phyloP scores from a whole-genome alignment of 1,284 basidiomycete species.

The Apiotrichum brassicae region DNA sequence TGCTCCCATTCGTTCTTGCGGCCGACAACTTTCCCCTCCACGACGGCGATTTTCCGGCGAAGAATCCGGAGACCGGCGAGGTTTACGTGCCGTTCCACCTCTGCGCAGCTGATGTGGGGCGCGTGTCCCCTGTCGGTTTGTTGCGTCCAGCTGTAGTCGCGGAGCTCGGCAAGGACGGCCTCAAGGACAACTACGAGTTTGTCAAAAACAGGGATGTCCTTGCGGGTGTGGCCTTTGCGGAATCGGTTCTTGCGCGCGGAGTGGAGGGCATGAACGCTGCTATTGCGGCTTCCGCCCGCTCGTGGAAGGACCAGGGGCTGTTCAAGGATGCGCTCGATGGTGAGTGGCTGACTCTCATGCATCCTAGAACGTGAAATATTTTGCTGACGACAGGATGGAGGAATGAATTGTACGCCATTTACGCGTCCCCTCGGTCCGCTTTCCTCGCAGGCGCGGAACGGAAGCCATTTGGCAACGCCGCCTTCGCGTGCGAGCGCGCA shows the following conservation, averaged over 20 bases:
- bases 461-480: slow-evolving; percentile 54
- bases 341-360: slow-evolving; percentile 17
- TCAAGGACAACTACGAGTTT: background rate
- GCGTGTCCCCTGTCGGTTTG: slow-evolving; percentile 15
- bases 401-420: slow-evolving; percentile 74
- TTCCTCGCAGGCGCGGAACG: slow-evolving; percentile 44
- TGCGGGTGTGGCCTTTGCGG: slow-evolving; percentile 25
- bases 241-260: slow-evolving; percentile 23
- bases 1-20: slow-evolving; percentile 56
- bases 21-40: slow-evolving; percentile 58
- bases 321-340: slow-evolving; percentile 46
- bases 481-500: slow-evolving; percentile 81
- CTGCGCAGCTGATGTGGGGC: background rate
- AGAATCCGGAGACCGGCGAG: slow-evolving; percentile 10
- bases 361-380: background rate
- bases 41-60: slow-evolving; percentile 14
- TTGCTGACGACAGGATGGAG: slow-evolving; percentile 58
- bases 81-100: slow-evolving; percentile 17
- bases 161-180: background rate
- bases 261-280: slow-evolving; percentile 31
- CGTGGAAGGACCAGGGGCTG: slow-evolving; percentile 41
- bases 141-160: slow-evolving; percentile 11
- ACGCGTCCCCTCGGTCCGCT: slow-evolving; percentile 54
- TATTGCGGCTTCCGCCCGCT: slow-evolving; percentile 35
- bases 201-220: slow-evolving; percentile 4